Evolutionary conservation across 2,329 filamentous ascomycete genomes (phyloP), one percentile per base, ranked within the genome.

Genomic region (Penicillium griseofulvum): DNA sequence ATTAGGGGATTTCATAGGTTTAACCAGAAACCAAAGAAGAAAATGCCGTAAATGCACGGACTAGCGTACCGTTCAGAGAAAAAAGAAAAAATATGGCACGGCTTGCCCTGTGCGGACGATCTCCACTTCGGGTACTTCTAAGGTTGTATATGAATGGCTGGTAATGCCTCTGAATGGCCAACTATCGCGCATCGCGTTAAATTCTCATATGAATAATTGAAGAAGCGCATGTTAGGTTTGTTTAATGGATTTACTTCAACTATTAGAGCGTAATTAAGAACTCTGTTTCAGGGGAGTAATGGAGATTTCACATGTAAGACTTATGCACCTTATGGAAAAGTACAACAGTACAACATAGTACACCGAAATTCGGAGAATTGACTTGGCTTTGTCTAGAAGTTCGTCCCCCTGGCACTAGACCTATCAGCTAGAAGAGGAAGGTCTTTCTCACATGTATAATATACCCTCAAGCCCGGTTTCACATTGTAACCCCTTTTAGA

Each of bases 21-120:
- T 12, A 36, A 9, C 5, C 5, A 7, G 38, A 34, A 9, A 24
- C 43, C 17, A 19, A 34, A 29, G 22, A 12, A 24, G 7, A 34
- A 8, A 45, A 45, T 19, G 24, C 28, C 19, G 43, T 31, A 34
- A 45, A 37, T 31, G 50, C 52, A 54, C 52, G 52, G 52, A 16
- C 52, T 54, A 24, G 52, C 52, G 52, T 50, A 50, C 46, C 46
- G 38, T 44, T 34, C 38, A 26, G 5, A 11, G 17, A 17, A 24
- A n/a, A 26, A 17, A 12, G 22, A 14, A 10, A 19, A 5, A 36
- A 36, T 28, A 24, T 24, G 37, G 14, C 33, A 46, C n/a, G 46
- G 46, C 17, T 49, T 52, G 41, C 41, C 49, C 17, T 31, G 33
- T 45, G 14, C 31, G 31, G 38, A 17, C 31, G 29, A 16, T 28